Base-by-base conservation (phyloP, 257 asterid species). In the Solanum peruvianum region DNA sequence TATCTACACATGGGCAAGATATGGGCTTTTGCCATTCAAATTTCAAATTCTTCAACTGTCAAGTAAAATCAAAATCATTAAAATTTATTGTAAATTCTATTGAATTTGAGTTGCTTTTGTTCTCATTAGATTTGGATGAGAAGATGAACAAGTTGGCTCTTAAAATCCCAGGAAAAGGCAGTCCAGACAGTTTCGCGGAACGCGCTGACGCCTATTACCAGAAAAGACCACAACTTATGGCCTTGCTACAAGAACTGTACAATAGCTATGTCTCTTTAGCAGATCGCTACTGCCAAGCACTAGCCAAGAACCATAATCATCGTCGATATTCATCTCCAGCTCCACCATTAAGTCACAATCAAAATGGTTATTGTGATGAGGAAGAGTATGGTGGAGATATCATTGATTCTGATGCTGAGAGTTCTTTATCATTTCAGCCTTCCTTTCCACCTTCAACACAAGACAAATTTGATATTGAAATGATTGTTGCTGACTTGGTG, bases 161-260 rank as follows among this genome's bases (percentile, higher is more conserved):
- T 45, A 94, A 90, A 87, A 84, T 81, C 7, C 87, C 90, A 2
- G 94, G 81, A 82, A 90, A 92, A 37, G 88, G 64, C 90, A 92
- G 86, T 86, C 92, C 88, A 3, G 97, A 94, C 92, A 93, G 94
- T 82, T 97, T 97, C 64, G 95, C 97, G 0, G 89, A 89, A 78
- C 90, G 98, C 60, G 99, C 99, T 0, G 95, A 97, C 44, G 93
- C 92, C 42, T 97, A 97, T 92, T 95, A 95, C 90, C 91, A 93
- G 52, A 93, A 91, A 88, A 97, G 99, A 76, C 99, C 99, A 69
- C 99, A 95, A 91, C 94, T 95, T 14, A 87, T 95, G 49, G 92
- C 89, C 8, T 83, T 95, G 37, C 96, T 97, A 10, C 92, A 97
- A 71, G 99, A 97, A 62, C 69, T 97, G 90, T 97, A 97, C 91